Percentiles rank a stretch among this genome's conserved stretches.
These are phyloP conservation scores for Tanacetum coccineum DNA, from an alignment of 129 eudicot genomes.

Conservation along the genomic window DNA sequence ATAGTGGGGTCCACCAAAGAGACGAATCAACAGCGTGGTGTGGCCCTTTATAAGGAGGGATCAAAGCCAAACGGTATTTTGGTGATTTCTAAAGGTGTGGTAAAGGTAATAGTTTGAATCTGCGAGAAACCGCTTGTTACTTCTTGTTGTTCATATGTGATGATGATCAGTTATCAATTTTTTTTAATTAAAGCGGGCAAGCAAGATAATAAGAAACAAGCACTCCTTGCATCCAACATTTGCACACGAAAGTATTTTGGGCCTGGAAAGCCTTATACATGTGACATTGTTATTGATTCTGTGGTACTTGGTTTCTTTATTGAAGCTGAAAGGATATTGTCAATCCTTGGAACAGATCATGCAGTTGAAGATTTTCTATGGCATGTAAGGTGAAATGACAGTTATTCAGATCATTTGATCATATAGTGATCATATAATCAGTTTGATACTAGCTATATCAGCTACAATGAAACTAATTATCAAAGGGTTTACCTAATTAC, in stretches of 20 bases:
- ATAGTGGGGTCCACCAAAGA: slow-evolving; percentile 75
- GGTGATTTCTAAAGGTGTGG: slow-evolving; percentile 86
- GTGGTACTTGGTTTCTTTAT: no score
- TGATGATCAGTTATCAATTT: no score
- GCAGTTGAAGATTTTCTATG: slow-evolving; percentile 84
- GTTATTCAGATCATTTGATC: not conserved
- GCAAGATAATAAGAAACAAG: no score
- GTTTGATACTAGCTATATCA: not conserved
- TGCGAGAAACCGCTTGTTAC: not conserved
- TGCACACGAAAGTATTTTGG: slow-evolving; percentile 91
- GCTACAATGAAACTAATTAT: not conserved
- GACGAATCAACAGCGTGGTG: slow-evolving; percentile 61
- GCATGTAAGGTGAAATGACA: slow-evolving; percentile 46
- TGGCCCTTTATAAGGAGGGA: slow-evolving; percentile 70
- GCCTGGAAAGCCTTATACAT: slow-evolving; percentile 79
- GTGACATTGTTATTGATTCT: slow-evolving; percentile 79
- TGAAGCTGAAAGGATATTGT: no score
- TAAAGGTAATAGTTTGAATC: slow-evolving; percentile 51
- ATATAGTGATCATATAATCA: no score
- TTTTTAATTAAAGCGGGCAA: no score
- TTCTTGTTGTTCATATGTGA: no score
- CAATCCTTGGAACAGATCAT: no score
- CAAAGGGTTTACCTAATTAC: not conserved
- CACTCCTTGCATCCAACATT: no score
- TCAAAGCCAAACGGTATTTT: slow-evolving; percentile 73